These are phyloP conservation scores for Arthonia radiata DNA, from an alignment of 495 filamentous ascomycete species.

Conservation along the genomic window DNA sequence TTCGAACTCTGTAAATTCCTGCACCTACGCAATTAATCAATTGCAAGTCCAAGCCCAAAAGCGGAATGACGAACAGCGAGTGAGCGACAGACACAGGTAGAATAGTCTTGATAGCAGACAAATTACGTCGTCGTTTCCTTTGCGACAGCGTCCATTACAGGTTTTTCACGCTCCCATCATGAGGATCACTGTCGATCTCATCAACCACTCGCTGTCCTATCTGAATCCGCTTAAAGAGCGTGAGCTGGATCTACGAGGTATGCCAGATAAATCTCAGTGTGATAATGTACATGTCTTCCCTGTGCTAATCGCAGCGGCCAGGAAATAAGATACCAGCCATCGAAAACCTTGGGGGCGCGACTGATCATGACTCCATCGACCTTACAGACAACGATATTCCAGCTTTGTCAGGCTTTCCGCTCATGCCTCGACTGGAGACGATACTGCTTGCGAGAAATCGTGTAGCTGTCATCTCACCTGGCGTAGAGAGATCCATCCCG, in stretches of 20 bases:
- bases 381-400: conserved; percentile 96
- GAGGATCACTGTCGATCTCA: conserved; percentile 87
- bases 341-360: conserved; percentile 93
- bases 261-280: conserved; percentile 28
- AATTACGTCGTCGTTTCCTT: too few relatives aligned
- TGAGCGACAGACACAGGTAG: too few relatives aligned
- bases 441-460: conserved; percentile 81
- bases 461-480: conserved; percentile 51
- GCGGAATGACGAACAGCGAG: too few relatives aligned
- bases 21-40: too few relatives aligned
- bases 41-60: too few relatives aligned
- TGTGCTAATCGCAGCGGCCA: conserved; percentile 29
- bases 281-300: conserved; percentile 68
- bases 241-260: conserved; percentile 98
- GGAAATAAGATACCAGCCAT: conserved; percentile 94
- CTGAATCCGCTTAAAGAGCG: conserved; percentile 94
- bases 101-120: too few relatives aligned
- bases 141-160: background rate
- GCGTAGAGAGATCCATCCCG: conserved; percentile 45
- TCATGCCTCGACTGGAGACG: conserved; percentile 62
- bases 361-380: conserved; percentile 85
- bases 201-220: conserved; percentile 78
- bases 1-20: too few relatives aligned
- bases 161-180: conserved; percentile 19
- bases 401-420: conserved; percentile 75